Evolutionary conservation across 352 stramenopile species (phyloP).

Genomic region (Phytophthora capsici): DNA sequence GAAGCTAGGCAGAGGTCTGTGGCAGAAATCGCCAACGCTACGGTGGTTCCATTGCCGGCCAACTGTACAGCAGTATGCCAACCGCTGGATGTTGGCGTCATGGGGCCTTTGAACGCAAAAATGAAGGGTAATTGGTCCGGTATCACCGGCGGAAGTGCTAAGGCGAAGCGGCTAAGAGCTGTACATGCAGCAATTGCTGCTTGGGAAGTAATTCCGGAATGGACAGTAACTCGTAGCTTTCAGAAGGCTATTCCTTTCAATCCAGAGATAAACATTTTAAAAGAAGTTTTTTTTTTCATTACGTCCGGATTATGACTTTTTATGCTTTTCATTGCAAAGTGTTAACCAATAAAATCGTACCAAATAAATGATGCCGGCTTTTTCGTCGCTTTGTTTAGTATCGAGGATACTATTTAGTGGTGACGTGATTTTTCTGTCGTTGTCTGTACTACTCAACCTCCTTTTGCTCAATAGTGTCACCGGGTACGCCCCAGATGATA

Average conservation of each 20-base stretch:
- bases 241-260: conserved; percentile 10
- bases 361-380: background rate
- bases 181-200: too few relatives aligned
- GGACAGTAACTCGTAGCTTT: conserved; percentile 8
- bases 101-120: conserved; percentile 21
- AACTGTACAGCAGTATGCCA: too few relatives aligned
- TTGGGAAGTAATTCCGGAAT: conserved; percentile 2
- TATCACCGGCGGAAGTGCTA: too few relatives aligned
- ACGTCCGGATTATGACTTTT: conserved; percentile 1
- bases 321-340: conserved; percentile 1
- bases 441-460: conserved; percentile 2
- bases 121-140: too few relatives aligned
- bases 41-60: too few relatives aligned
- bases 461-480: too few relatives aligned
- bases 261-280: conserved; percentile 6
- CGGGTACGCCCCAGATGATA: background rate
- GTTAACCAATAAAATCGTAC: background rate
- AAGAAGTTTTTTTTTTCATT: conserved; percentile 6
- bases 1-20: background rate
- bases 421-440: background rate
- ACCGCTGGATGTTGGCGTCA: conserved; percentile 17
- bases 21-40: background rate
- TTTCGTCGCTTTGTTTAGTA: background rate
- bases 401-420: background rate
- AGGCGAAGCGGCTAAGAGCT: too few relatives aligned